Evolutionary conservation across 129 eudicot genomes (phyloP).

Genomic region (Centaurea solstitialis): DNA sequence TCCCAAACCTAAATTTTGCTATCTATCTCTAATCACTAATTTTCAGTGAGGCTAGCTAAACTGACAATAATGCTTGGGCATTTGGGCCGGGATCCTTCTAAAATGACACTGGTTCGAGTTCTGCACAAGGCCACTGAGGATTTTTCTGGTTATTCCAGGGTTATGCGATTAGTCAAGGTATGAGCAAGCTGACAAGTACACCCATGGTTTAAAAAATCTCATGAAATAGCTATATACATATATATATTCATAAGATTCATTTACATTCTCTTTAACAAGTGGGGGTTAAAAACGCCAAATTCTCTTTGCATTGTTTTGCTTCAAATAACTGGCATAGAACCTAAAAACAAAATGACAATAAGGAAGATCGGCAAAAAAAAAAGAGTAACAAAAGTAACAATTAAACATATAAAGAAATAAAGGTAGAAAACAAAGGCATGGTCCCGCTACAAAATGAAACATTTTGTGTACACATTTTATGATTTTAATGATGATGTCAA

Average conservation of each 20-base stretch:
- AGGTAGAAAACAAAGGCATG: not conserved
- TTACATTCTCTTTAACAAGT: no score
- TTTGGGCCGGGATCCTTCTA: no score
- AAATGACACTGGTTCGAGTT: no score
- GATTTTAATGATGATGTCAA: conserved; percentile 6
- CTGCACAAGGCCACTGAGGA: no score
- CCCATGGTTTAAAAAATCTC: not conserved
- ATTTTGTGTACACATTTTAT: not conserved
- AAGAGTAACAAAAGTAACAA: no score
- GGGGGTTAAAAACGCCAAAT: not conserved
- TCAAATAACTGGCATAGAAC: not conserved
- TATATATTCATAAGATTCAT: not conserved
- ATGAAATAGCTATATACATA: not conserved
- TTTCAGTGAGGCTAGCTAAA: no score
- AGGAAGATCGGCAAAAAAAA: not conserved
- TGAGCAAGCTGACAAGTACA: no score
- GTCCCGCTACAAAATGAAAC: not conserved
- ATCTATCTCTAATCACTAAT: not conserved
- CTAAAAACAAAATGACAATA: not conserved
- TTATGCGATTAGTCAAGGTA: no score
- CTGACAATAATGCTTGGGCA: no score
- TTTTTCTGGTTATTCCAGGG: no score
- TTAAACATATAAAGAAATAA: not conserved
- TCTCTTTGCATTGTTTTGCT: not conserved
- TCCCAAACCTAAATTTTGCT: no score